Evolutionary conservation across 139 green algal genomes (phyloP).

Genomic region (Edaphochlamys debaryana): DNA sequence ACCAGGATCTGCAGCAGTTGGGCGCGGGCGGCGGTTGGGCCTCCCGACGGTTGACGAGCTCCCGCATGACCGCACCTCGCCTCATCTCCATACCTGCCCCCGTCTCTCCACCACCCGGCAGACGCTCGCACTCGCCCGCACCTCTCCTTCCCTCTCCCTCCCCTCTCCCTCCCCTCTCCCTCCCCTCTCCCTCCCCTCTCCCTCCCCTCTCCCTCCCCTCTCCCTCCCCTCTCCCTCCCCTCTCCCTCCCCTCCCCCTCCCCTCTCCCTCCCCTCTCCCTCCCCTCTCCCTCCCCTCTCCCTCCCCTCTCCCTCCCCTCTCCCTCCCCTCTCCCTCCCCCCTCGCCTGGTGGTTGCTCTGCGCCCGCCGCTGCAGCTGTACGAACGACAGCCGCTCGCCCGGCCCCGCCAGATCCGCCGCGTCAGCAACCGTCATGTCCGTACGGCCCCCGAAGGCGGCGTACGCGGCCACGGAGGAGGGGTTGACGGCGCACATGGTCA

Average conservation of each 20-base stretch:
- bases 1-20: conserved; percentile 45
- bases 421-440: conserved; percentile 35
- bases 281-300: neutral
- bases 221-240: neutral
- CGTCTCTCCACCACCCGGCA: too few species aligned
- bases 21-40: neutral
- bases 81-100: neutral
- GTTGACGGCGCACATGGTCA: neutral
- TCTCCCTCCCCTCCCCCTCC: neutral
- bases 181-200: too few species aligned
- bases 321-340: too few species aligned
- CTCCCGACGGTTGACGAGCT: neutral
- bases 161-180: too few species aligned
- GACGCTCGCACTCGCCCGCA: too few species aligned
- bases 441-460: conserved; percentile 45
- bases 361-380: conserved; percentile 52
- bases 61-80: neutral
- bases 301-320: too few species aligned
- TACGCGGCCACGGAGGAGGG: conserved; percentile 15
- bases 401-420: neutral
- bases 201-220: too few species aligned
- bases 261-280: too few species aligned
- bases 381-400: conserved; percentile 63
- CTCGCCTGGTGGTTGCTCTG: conserved; percentile 1
- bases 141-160: too few species aligned